These are phyloP conservation scores for Talaromyces sp. DNA, from an alignment of 2,329 filamentous ascomycete species.

Conservation along the genomic window DNA sequence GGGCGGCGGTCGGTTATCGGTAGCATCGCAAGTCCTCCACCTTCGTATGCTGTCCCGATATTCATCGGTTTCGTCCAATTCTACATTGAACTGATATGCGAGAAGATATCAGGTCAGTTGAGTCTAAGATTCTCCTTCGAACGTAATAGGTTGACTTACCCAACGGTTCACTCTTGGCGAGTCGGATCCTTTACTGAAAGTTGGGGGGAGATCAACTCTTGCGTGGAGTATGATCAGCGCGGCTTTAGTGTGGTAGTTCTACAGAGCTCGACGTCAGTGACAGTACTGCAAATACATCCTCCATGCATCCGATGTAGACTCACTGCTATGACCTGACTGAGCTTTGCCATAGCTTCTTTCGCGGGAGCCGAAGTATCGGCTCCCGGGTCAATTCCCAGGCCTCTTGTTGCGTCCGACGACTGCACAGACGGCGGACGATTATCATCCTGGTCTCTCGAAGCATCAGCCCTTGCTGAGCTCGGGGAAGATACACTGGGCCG, in stretches of 20 bases:
- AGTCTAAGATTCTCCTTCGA: conserved; percentile 73
- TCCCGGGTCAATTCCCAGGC: conserved; percentile 50
- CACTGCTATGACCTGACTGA: conserved; percentile 93
- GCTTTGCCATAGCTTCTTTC: conserved; percentile 68
- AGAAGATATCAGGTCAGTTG: conserved; percentile 30
- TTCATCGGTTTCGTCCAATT: conserved; percentile 87
- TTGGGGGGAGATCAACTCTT: conserved; percentile 65
- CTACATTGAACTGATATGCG: conserved; percentile 76
- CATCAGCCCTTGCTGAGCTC: conserved; percentile 70
- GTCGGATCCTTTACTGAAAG: conserved; percentile 55
- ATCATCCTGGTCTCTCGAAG: conserved; percentile 64
- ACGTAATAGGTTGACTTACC: conserved; percentile 58
- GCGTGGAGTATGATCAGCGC: conserved; percentile 80
- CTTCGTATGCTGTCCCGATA: conserved; percentile 74
- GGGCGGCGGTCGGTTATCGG: conserved; percentile 73
- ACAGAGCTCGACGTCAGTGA: conserved; percentile 24
- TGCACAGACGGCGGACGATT: conserved; percentile 54
- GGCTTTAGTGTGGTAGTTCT: conserved; percentile 92
- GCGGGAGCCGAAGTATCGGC: conserved; percentile 50
- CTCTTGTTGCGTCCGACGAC: conserved; percentile 48
- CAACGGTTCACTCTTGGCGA: conserved; percentile 75
- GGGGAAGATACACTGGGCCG: conserved; percentile 69
- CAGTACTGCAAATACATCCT: conserved; percentile 9
- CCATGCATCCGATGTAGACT: conserved; percentile 20
- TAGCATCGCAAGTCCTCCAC: conserved; percentile 77